Evolutionary conservation across 2,329 filamentous ascomycete genomes (phyloP), one percentile per base, ranked within the genome.

Genomic region (Escovopsis weberi): DNA sequence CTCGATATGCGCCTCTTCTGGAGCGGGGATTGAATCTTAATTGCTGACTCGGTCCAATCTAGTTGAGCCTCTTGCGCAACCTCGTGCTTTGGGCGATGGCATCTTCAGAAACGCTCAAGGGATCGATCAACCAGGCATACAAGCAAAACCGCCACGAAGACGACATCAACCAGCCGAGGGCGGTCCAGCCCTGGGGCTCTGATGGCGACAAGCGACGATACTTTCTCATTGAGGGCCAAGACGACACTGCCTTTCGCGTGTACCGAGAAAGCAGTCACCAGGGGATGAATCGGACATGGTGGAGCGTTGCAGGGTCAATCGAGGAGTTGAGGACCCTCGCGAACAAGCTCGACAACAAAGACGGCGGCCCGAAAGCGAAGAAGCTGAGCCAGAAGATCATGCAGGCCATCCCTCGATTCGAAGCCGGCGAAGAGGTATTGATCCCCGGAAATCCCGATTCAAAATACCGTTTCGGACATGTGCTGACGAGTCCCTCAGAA

Each of bases 171-270:
- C 86, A 95, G 51, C 83, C 88, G 8, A 70, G 93, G 33, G 88
- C 86, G 1, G 84, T 94, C 38, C 87, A 94, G 57, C 79, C 86
- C 4, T 95, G 88, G 88, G 88, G 88, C 8, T 74, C 77, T 11
- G 88, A 94, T 59, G 85, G 84, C 49, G 80, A 94, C 53, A 94
- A 91, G 67, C 80, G 91, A 43, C 80, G 87, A 46, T 98, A 96
- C 63, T 98, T 83, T 67, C 69, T 98, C 39, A 76, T 98, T 48
- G 91, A 98, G 63, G 91, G 91, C 11, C 76, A 85, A 51, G 89
- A 96, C 53, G 88, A 98, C 61, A 96, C 89, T 4, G 75, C 83
- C 48, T 98, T 98, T 61, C 78, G 91, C 48, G 75, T 98, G 37
- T 98, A 98, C 60, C 76, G 91, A 42, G 91, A 98, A 63, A 89